Evolutionary conservation across 2,329 filamentous ascomycete genomes (phyloP), one percentile per base, ranked within the genome.

Genomic region (Clonostachys solani): DNA sequence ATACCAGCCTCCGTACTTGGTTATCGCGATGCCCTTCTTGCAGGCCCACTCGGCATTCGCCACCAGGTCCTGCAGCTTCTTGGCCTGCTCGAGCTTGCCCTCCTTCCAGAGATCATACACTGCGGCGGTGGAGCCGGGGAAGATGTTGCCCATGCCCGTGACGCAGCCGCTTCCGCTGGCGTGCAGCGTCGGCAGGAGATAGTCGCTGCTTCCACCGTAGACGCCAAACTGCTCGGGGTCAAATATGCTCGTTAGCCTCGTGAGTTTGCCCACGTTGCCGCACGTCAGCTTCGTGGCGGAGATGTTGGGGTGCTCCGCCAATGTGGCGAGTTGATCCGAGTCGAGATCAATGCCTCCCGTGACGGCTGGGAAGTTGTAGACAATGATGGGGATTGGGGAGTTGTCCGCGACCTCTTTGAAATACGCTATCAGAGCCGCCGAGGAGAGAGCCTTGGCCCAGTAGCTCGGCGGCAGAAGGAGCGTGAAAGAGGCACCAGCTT

Each of bases 401-500:
- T 49, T 50, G 42, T 78, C 73, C 12, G 83, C 84, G 29, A 87
- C 83, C 18, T 80, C 74, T 23, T 67, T 70, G 71, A 88, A 92
- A 64, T 83, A 89, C 5, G 79, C 72, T n/a, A 81, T 60, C 37
- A 89, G 16, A 53, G 67, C 47, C 58, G 53, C 68, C 68, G 50
- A 77, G 67, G 40, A 83, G 75, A 56, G 52, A 10, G 55, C 78
- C 73, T 42, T 75, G 66, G 8, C 76, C 61, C 90, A 92, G 69
- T 92, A 92, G 42, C 80, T 82, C 1, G 88, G 87, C 7, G 88
- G 86, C 5, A 92, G 75, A 2, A 92, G 78, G 40, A 92, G 74
- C 2, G 84, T 86, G 53, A 86, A 88, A 59, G 89, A 83, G 52
- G 84, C 87, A 37, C 88, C 87, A 17, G 81, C 75, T 8, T 75